Evolutionary conservation across 768 basidiomycete species (phyloP).

Genomic region (Rhizopogon vinicolor): DNA sequence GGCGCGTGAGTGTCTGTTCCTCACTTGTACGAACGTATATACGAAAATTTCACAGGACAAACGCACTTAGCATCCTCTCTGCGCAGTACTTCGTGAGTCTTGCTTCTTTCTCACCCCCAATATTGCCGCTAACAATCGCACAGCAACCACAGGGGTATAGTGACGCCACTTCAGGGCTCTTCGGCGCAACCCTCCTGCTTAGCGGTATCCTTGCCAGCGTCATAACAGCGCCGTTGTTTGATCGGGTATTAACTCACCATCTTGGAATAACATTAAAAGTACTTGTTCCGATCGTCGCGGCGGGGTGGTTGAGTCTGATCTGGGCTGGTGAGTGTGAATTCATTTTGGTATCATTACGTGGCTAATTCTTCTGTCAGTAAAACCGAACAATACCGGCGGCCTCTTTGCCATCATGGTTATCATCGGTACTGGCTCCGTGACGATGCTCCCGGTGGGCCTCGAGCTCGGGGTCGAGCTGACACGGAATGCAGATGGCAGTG

Average conservation of each 20-base stretch:
- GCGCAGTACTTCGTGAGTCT: conserved; percentile 60
- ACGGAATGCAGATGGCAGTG: conserved; percentile 71
- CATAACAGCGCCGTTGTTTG: conserved; percentile 69
- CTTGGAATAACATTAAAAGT: conserved; percentile 57
- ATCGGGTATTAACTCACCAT: conserved; percentile 75
- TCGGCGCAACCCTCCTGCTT: conserved; percentile 66
- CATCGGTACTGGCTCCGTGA: conserved; percentile 60
- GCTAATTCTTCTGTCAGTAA: conserved; percentile 37
- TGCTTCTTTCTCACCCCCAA: neutral
- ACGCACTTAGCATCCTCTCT: conserved; percentile 61
- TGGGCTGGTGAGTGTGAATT: conserved; percentile 60
- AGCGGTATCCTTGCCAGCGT: conserved; percentile 68
- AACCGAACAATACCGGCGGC: conserved; percentile 51
- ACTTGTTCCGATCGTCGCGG: conserved; percentile 57
- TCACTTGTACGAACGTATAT: neutral
- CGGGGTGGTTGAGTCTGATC: conserved; percentile 67
- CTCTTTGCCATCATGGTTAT: conserved; percentile 66
- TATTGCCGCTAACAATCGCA: neutral
- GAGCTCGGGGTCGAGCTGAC: conserved; percentile 81
- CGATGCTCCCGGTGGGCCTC: conserved; percentile 70
- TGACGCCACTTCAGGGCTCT: conserved; percentile 55
- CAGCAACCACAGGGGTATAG: conserved; percentile 76
- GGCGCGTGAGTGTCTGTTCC: conserved; percentile 45
- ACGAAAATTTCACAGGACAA: conserved; percentile 36
- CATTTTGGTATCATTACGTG: neutral